Base-by-base conservation (phyloP, 2,329 filamentous ascomycete species). In the Cladobotryum mycophilum region DNA sequence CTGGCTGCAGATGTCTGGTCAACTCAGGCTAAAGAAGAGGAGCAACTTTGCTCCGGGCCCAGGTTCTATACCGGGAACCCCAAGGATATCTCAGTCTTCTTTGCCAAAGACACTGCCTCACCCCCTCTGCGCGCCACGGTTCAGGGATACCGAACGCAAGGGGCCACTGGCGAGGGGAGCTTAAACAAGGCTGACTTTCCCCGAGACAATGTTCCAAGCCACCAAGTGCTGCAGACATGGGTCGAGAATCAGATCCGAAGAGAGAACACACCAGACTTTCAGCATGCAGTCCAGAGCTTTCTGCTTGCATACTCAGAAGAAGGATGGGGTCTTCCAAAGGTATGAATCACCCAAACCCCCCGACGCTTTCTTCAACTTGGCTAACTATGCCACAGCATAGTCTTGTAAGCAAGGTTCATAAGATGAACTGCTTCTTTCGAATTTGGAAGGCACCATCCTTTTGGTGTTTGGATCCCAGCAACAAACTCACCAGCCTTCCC, bases 371-470 rank as follows among this genome's bases (percentile, higher is more conserved):
- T n/a, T 30, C n/a, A 9, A 33, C 44, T 50, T 34, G 35, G 50
- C 55, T 64, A 55, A 65, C 54, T 43, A 8, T 18, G n/a, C 48
- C 20, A 41, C 57, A 75, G 72, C 64, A 70, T 54, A 62, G 67
- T 25, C 65, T 76, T 25, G 67, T 75, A 14, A 62, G 60, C 42
- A 70, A 71, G 53, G 71, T 76, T 36, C 70, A 74, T 53, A 65
- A 66, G 46, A 69, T 78, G 65, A 72, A 71, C 55, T 76, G 72
- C 61, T 72, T 76, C 65, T 77, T 76, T 60, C 70, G 66, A 53
- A 74, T 78, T 54, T 77, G 70, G 73, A 70, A 69, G 51, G 69
- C 70, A 15, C 61, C 65, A 6, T 64, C 63, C 1, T 75, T 77
- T 53, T 68, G 64, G 56, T 75, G 68, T 56, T 63, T 64, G 18